A percentile compares a stretch with the other conserved stretches of the same genome.
Evolutionary conservation across 805 yeast genomes (phyloP).

Genomic region (Henningerozyma blattae): DNA sequence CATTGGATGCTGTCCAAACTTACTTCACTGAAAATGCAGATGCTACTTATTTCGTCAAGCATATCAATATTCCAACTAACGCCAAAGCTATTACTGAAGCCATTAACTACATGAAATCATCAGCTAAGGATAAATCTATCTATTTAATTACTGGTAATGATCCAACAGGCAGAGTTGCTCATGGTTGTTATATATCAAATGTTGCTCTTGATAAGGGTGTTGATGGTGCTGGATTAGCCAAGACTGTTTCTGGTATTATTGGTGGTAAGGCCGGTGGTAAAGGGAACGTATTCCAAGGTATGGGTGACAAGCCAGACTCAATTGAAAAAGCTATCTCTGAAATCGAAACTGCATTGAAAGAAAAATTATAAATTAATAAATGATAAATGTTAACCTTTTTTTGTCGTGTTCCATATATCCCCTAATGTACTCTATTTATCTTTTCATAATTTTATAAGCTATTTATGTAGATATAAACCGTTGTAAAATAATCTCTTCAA

Average conservation of each 20-base stretch:
- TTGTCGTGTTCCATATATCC: no score
- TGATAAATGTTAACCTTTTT: no score
- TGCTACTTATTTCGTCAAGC: constrained; percentile 51
- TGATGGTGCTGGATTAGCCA: constrained; percentile 65
- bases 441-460: no score
- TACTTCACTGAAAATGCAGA: constrained; percentile 47
- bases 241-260: constrained; percentile 53
- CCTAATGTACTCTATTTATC: no score
- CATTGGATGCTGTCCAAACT: constrained; percentile 61
- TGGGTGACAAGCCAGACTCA: constrained; percentile 73
- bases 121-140: constrained; percentile 59
- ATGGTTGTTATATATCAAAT: constrained; percentile 81
- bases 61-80: constrained; percentile 61
- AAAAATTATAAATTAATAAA: constrained; percentile 44
- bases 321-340: constrained; percentile 64
- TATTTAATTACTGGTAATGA: constrained; percentile 67
- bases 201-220: constrained; percentile 58
- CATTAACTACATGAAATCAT: constrained; percentile 68
- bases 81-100: constrained; percentile 95
- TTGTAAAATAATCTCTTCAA: no score
- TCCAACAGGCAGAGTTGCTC: constrained; percentile 70
- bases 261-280: constrained; percentile 99
- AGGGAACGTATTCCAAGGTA: constrained; percentile 93
- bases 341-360: constrained; percentile 46
- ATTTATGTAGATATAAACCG: no score